These are phyloP conservation scores for Tephrocybe sp. DNA, from an alignment of 768 basidiomycete species.

Conservation along the genomic window DNA sequence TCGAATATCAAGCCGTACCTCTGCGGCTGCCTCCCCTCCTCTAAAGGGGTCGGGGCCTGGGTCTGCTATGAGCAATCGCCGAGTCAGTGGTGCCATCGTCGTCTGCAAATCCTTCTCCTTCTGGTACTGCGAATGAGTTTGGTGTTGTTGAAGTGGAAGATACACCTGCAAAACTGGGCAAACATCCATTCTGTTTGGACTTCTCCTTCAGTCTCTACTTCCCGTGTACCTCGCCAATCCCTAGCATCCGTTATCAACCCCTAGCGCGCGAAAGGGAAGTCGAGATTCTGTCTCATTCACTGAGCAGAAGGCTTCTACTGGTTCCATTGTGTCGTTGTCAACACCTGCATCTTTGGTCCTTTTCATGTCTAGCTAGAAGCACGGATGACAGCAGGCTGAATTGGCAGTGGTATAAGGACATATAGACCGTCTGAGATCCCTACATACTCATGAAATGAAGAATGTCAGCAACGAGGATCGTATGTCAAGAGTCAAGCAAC, in stretches of 20 bases:
- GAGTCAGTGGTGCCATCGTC: slow-evolving; percentile 70
- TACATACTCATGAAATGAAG: no score
- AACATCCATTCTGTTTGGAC: slow-evolving; percentile 58
- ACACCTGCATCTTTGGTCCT: no score
- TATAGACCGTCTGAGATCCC: no score
- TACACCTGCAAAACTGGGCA: slow-evolving; percentile 43
- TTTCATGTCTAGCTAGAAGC: no score
- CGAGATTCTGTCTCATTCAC: slow-evolving; percentile 80
- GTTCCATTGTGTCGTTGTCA: slow-evolving; percentile 69
- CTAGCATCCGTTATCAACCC: slow-evolving; percentile 40
- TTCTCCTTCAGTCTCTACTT: slow-evolving; percentile 60
- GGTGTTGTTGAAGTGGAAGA: slow-evolving; percentile 72
- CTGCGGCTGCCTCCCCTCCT: slow-evolving; percentile 71
- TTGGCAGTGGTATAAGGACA: no score
- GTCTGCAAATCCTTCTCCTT: slow-evolving; percentile 67
- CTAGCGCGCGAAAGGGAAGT: slow-evolving; percentile 60
- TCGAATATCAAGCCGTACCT: slow-evolving; percentile 83
- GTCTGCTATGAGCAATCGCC: slow-evolving; percentile 50
- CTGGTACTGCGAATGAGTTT: slow-evolving; percentile 65
- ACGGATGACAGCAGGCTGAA: no score
- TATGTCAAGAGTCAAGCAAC: no score
- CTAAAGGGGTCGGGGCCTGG: slow-evolving; percentile 52
- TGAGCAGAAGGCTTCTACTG: slow-evolving; percentile 79
- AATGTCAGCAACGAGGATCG: no score
- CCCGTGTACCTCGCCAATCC: slow-evolving; percentile 67